Conservation (phyloP, 1,284 basidiomycete genomes). For the Pisolithus thermaeus region DNA sequence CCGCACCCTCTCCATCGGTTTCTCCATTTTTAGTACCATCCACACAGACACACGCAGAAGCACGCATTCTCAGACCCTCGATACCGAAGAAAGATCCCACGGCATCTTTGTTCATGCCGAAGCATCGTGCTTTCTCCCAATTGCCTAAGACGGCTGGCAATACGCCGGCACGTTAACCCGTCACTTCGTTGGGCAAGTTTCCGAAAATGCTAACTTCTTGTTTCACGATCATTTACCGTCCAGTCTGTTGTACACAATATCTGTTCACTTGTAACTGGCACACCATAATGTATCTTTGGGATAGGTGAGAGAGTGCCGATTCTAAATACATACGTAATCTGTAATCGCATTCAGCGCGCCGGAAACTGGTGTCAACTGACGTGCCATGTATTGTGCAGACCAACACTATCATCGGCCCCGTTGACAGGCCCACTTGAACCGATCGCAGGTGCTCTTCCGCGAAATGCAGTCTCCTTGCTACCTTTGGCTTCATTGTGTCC, state of each 20-base stretch:
- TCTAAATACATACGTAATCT: background rate
- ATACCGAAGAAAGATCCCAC: constrained; percentile 56
- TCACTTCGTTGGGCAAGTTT: background rate
- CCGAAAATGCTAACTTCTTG: background rate
- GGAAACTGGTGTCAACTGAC: constrained; percentile 18
- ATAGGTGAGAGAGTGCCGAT: background rate
- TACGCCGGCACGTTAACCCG: constrained; percentile 17
- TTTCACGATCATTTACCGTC: background rate
- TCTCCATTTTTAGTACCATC: constrained; percentile 11
- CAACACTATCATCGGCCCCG: constrained; percentile 68
- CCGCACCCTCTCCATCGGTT: constrained; percentile 11
- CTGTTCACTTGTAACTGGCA: background rate
- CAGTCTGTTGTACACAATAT: background rate
- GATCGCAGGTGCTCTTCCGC: constrained; percentile 23
- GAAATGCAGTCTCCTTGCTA: constrained; percentile 21
- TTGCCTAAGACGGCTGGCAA: constrained; percentile 30
- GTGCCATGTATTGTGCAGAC: constrained; percentile 69
- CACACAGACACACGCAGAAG: constrained; percentile 14
- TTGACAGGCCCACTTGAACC: constrained; percentile 41
- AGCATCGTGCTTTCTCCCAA: constrained; percentile 62
- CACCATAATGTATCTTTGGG: constrained; percentile 2
- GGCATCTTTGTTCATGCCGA: constrained; percentile 68
- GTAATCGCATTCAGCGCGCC: background rate
- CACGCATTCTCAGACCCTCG: constrained; percentile 30
- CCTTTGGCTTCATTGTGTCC: constrained; percentile 31